Conservation (phyloP, 2,329 filamentous ascomycete species). For the Westerdykella ornata region DNA sequence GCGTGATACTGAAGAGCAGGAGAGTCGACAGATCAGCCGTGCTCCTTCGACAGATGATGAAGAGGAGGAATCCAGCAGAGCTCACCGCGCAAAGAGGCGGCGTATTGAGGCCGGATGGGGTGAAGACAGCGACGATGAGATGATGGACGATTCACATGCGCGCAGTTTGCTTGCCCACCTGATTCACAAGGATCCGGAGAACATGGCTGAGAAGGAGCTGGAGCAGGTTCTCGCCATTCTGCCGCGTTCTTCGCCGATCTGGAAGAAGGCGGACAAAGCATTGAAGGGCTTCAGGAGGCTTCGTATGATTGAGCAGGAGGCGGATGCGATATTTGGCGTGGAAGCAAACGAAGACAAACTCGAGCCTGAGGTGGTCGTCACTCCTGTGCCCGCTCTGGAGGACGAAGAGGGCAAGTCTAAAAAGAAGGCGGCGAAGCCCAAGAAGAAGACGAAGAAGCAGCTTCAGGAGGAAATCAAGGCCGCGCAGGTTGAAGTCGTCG, state of each 20-base stretch:
- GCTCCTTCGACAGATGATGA: slow-evolving; percentile 48
- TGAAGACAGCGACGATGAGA: slow-evolving; percentile 45
- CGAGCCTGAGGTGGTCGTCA: slow-evolving; percentile 29
- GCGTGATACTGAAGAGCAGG: slow-evolving; percentile 76
- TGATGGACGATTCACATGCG: slow-evolving; percentile 42
- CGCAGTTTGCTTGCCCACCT: slow-evolving; percentile 45
- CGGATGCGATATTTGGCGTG: slow-evolving; percentile 59
- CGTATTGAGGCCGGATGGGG: slow-evolving; percentile 43
- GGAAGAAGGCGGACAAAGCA: slow-evolving; percentile 65
- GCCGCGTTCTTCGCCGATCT: slow-evolving; percentile 56
- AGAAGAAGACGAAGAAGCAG: slow-evolving; percentile 75
- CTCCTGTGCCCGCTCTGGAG: slow-evolving; percentile 34
- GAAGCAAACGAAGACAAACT: slow-evolving; percentile 44
- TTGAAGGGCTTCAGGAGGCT: slow-evolving; percentile 50
- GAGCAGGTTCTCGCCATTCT: slow-evolving; percentile 52
- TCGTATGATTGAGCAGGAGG: slow-evolving; percentile 76
- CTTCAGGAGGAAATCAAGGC: slow-evolving; percentile 50
- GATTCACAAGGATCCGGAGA: slow-evolving; percentile 58
- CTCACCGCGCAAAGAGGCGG: slow-evolving; percentile 41
- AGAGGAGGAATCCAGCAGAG: slow-evolving; percentile 44
- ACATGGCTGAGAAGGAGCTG: slow-evolving; percentile 58
- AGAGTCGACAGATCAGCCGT: slow-evolving; percentile 73
- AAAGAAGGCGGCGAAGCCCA: slow-evolving; percentile 48
- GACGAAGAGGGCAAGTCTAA: slow-evolving; percentile 21
- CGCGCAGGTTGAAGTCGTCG: slow-evolving; percentile 34